Base-by-base conservation (phyloP, 202 grass and related monocot species). In the Setaria italica region DNA sequence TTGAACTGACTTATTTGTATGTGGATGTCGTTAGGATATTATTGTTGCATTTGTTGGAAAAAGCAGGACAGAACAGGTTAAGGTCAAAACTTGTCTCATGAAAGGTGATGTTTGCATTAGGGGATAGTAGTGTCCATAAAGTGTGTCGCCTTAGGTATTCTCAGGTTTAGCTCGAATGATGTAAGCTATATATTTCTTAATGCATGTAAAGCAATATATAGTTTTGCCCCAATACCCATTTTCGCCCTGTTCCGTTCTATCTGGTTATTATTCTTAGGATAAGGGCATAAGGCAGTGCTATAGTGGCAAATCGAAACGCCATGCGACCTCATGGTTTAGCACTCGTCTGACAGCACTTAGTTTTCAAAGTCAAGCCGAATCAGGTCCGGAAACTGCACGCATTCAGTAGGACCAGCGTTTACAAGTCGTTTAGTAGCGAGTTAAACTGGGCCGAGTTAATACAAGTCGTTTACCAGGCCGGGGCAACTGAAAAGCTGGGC, bases 171-270 rank as follows among this genome's bases (percentile, higher is more conserved):
- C 50, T 82, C 30, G 48, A 76, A 83, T 43, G n/a, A 1, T 79
- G 74, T 83, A 79, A 68, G 32, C 30, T 73, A 78, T 83, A 37
- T 79, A 76, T 54, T 74, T 48, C 19, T 12, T 67, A 43, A 29
- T 86, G 72, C 80, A 70, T 87, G 80, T 75, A 87, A 90, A 84
- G 69, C 80, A 60, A 83, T 74, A 68, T n/a, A 79, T 83, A 79
- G 60, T 80, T 69, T 75, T 74, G 47, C 35, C 65, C 57, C 16
- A 55, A 6, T 19, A 41, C 13, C 25, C 37, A 7, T 55, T 66
- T 32, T 54, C 25, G 9, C 29, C 25, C 19, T 42, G 60, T 74
- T 58, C 4, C 25, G 15, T 49, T 7, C 2, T 49, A 11, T 35
- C 3, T 16, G 19, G 30, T 79, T 3, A 4, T 69, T 48, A 11